Base-by-base conservation (phyloP, 495 filamentous ascomycete genomes). In the Cairneyella variabilis region DNA sequence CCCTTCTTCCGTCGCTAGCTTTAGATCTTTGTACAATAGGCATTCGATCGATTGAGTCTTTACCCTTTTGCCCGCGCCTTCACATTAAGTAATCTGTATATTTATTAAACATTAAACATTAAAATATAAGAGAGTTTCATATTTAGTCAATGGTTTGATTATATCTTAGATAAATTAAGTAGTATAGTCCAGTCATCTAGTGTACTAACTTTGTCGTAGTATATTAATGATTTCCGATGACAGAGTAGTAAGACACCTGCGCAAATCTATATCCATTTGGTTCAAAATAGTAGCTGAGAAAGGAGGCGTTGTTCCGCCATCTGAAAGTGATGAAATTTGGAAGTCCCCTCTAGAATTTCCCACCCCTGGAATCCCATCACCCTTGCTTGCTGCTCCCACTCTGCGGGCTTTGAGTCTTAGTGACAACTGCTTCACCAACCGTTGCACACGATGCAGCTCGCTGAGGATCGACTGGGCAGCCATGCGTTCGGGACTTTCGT, bases 371-470 rank as follows among this genome's bases (percentile, higher is more conserved):
- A 34, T 34, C 14, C 30, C 30, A 8, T 14, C 8, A 14, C 25
- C 10, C 34, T 30, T 40, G 22, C 14, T 40, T 26, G 42, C 22
- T 21, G 6, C 37, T 28, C 20, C 22, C 28, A 36, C 22, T 17
- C 9, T 22, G 27, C 23, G 20, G 9, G 18, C 22, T 38, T 53
- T 53, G 25, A 53, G 41, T 26, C 18, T 17, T 20, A 4, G 11
- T 20, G 51, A 53, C 11, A 55, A 25, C 36, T 49, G 48, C 50
- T 70, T 61, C 0, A 71, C 58, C 5, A 74, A 34, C 3, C 61
- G 51, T 44, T 68, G 68, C 26, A 69, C 68, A 25, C 68, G 69
- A 37, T 75, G 70, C 12, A 75, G 59, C 54, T 73, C 66, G 49
- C 61, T 66, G 6, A 73, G 68, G 12, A 73, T 60, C 11, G 67